Base-by-base conservation (phyloP, 768 basidiomycete species). In the Daedaleopsis nitida region DNA sequence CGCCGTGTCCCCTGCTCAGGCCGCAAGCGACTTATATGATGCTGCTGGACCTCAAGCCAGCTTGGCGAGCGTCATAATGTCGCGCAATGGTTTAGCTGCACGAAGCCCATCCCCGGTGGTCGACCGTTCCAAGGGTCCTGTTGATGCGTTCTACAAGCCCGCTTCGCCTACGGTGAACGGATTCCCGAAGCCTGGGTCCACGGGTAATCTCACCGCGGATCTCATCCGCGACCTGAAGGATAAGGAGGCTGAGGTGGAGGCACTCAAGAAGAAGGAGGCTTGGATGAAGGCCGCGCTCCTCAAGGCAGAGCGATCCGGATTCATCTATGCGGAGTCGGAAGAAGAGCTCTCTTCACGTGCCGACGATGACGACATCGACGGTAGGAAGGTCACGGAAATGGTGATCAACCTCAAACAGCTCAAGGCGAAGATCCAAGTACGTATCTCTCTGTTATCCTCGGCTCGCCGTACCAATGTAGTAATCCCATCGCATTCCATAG, bases 281-380 rank as follows among this genome's bases (percentile, higher is more conserved):
- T 97, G 96, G 89, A 88, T 98, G 86, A 87, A 85, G 70, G 86
- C 87, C 49, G 89, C 92, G 1, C 74, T 99, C 50, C 75, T 78
- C 5, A 84, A 87, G 69, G 96, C 96, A 0, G 81, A 83, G 24
- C 83, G 86, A 54, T 79, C 88, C 54, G 96, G 96, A 4, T 98
- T 89, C 73, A 78, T 91, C 17, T 84, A 86, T 66, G 75, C 80
- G 5, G 74, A 79, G 52, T 70, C 72, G 39, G 84, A 85, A 52
- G 86, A 82, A 35, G 76, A 77, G 34, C 64, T 78, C 63, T 72
- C 72, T n/a, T 67, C 66, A 6, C 75, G 75, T 53, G 72, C 66
- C 50, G 66, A 74, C 44, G 70, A 77, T 57, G 72, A 70, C 55
- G 76, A 77, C 24, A 82, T 82, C 27, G 82, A 80, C 44, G 80